A percentile compares a stretch with the other conserved stretches of the same genome.
These are phyloP conservation scores for Medicago arabica DNA, from an alignment of 306 rosid genomes.

Conservation along the genomic window DNA sequence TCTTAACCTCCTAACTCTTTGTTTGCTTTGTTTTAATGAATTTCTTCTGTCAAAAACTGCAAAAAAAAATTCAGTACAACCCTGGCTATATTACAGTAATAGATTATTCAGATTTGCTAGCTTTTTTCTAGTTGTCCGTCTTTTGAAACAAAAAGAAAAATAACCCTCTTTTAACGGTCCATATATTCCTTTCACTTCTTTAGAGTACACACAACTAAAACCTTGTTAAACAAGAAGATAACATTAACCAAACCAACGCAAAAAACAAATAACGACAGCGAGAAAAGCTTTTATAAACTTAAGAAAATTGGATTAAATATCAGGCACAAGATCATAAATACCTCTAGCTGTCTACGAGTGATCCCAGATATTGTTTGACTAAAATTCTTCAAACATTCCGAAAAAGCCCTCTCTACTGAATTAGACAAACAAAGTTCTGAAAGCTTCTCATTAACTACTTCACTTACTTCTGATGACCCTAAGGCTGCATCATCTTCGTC, in stretches of 20 bases:
- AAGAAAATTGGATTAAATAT: constrained; percentile 1
- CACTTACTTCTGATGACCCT: constrained; percentile 61
- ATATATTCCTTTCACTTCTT: no score
- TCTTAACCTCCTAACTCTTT: no score
- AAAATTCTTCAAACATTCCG: constrained; percentile 41
- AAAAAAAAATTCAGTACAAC: no score
- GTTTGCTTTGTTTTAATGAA: no score
- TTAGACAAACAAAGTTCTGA: constrained; percentile 55
- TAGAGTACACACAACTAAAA: no score
- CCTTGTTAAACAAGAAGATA: neutral
- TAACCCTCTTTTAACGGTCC: no score
- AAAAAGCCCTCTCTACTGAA: constrained; percentile 53
- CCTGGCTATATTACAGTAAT: no score
- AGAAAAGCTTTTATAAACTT: neutral
- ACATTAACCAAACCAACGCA: constrained; percentile 7
- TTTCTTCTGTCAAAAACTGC: no score
- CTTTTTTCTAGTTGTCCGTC: no score
- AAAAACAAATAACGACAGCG: neutral
- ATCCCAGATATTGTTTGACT: constrained; percentile 64
- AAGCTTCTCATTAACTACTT: constrained; percentile 64
- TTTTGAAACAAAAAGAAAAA: no score
- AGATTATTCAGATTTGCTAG: no score
- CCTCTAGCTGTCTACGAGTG: constrained; percentile 78
- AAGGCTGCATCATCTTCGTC: constrained; percentile 53
- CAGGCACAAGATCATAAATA: constrained; percentile 43